phyloP scores from a whole-genome alignment of 805 yeast genomes.

The Blastobotrys americana region DNA sequence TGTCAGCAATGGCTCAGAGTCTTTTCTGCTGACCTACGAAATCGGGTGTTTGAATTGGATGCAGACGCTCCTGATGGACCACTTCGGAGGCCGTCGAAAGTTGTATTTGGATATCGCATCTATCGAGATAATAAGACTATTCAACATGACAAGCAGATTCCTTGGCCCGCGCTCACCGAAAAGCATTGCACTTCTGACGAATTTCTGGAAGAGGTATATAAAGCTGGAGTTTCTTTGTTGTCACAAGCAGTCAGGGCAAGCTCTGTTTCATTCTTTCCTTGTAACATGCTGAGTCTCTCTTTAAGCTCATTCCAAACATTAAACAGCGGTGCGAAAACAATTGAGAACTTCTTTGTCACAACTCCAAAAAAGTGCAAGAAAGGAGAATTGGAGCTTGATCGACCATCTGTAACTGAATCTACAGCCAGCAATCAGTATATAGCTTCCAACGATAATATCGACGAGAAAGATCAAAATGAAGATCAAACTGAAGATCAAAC shows the following conservation, averaged over 20 bases:
- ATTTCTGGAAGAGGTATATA: neutral
- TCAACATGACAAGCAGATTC: slow-evolving; percentile 19
- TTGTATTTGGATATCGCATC: slow-evolving; percentile 33
- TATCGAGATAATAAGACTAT: slow-evolving; percentile 21
- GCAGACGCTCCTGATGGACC: slow-evolving; percentile 44
- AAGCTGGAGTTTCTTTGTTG: slow-evolving; percentile 6
- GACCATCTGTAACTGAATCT: neutral
- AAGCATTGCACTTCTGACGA: slow-evolving; percentile 7
- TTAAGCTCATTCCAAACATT: slow-evolving; percentile 3
- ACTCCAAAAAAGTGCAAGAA: neutral
- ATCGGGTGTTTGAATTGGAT: slow-evolving; percentile 63
- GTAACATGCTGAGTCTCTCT: slow-evolving; percentile 1
- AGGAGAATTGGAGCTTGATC: neutral
- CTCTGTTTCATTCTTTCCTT: neutral
- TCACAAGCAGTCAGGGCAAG: slow-evolving; percentile 1
- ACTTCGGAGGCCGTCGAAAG: slow-evolving; percentile 48
- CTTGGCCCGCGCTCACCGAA: slow-evolving; percentile 12
- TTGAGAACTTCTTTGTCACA: slow-evolving; percentile 3
- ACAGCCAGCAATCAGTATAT: neutral
- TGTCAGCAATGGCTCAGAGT: slow-evolving; percentile 74
- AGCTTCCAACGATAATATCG: neutral
- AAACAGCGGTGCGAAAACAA: neutral
- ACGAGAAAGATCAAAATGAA: neutral
- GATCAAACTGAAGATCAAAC: neutral
- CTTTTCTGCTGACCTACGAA: slow-evolving; percentile 68